Base-by-base conservation (phyloP, 129 eudicot genomes). In the Flaveria ramosissima region DNA sequence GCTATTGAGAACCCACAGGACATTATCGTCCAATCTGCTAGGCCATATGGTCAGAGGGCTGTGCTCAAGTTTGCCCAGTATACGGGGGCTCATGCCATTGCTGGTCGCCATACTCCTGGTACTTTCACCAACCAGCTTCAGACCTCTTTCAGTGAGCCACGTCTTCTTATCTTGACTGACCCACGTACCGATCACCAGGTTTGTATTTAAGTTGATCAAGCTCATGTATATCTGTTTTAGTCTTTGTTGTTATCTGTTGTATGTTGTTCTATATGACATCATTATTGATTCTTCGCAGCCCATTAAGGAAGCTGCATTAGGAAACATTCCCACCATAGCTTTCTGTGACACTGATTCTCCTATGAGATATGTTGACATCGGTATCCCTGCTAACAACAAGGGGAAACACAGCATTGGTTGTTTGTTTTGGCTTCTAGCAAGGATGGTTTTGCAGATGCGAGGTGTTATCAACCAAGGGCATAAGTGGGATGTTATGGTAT, bases 361-460 rank as follows among this genome's bases (percentile, higher is more conserved):
- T 0, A 90, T 90, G 96, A 76, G 85, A 6, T 87, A 90, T 59
- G 96, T 90, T 52, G 96, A 90, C 47, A 85, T 90, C 56, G 96
- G 96, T 56, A 90, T 87, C 70, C 96, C 96, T 16, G 92, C 96
- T 67, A 90, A 90, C 74, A 90, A 90, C 89, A 90, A 90, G 80
- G 96, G 96, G 13, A 90, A 87, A 71, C 92, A 90, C 87, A 90
- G 90, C 73, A 90, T 90, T 67, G 96, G 92, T 7, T 83, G 86
- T 69, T 78, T 90, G 50, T 90, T 90, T 83, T 90, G 96, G 92
- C 87, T 90, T 26, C 76, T 90, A 36, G 96, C 89, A 16, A 86
- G 96, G 80, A 90, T 90, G 96, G 92, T 87, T 64, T 77, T 90
- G 76, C 96, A 90, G 80, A 90, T 90, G 96, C 77, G 96, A 13